A percentile compares a stretch with the other conserved stretches of the same genome.
Evolutionary conservation across 1,284 basidiomycete species (phyloP).

Genomic region (Naganishia cerealis): DNA sequence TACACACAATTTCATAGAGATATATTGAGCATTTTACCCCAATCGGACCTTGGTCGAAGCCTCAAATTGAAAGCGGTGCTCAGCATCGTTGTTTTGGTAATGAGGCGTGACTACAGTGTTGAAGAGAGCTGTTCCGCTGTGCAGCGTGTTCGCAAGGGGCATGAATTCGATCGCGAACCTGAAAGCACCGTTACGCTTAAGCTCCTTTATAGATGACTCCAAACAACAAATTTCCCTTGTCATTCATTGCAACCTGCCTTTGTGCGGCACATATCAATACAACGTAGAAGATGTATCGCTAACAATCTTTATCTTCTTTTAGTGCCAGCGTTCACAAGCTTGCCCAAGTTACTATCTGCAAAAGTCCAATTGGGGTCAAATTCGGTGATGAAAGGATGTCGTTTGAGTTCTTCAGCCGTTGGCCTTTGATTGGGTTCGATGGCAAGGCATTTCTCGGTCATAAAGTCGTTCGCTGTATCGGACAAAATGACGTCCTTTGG

Average conservation of each 20-base stretch:
- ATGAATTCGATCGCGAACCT: too few relatives aligned
- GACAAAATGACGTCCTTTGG: conserved; percentile 77
- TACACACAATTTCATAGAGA: background rate
- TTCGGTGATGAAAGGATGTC: conserved; percentile 74
- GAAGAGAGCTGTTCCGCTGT: too few relatives aligned
- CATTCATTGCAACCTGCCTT: too few relatives aligned
- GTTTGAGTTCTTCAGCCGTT: conserved; percentile 74
- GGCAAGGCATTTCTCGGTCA: conserved; percentile 82
- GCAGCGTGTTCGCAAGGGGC: too few relatives aligned
- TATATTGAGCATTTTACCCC: too few relatives aligned
- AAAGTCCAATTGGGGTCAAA: conserved; percentile 74
- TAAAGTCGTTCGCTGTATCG: conserved; percentile 77
- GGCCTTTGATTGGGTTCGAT: conserved; percentile 85
- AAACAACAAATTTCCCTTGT: too few relatives aligned
- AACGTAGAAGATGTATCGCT: background rate
- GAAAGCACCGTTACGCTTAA: too few relatives aligned
- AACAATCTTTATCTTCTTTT: conserved; percentile 12
- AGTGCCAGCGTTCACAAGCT: conserved; percentile 42
- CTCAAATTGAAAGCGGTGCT: too few relatives aligned
- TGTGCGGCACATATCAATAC: background rate
- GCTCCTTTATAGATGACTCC: too few relatives aligned
- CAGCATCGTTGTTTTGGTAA: too few relatives aligned
- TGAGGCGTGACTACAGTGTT: too few relatives aligned
- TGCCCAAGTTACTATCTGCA: conserved; percentile 48
- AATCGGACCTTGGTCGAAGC: too few relatives aligned